Base-by-base conservation (phyloP, 2,329 filamentous ascomycete species). In the Didymosphaeria variabile region DNA sequence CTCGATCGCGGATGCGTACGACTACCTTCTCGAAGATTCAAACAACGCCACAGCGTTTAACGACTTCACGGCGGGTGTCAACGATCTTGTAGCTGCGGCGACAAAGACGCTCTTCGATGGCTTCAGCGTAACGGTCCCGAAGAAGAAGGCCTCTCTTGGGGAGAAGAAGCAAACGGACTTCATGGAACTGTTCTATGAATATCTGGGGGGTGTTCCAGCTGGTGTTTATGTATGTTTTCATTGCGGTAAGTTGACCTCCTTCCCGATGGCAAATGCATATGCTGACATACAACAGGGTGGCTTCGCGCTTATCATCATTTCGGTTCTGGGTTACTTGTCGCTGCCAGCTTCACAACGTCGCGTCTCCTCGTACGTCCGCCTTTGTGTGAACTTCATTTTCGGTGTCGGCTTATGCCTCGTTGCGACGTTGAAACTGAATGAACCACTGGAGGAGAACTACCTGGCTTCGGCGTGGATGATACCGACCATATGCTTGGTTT, bases 391-490 rank as follows among this genome's bases (percentile, higher is more conserved):
- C 29, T 51, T 59, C 9, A 32, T 62, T 23, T 51, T 61, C 12
- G 74, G 75, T 15, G 10, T 73, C 8, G 70, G 59, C 2, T 52
- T 77, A n/a, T 67, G 64, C 26, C 58, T 77, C 0, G 51, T 77
- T 21, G 60, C 65, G 4, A 42, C 69, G 23, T 50, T 75, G n/a
- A 62, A 62, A 6, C 67, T 61, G n/a, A 67, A 65, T 47, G 53
- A 53, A 2, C 47, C 52, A 8, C 29, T 45, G 2, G 50, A 66
- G 53, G 63, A 42, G 8, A 66, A 66, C 12, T 76, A 68, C 49
- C 44, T 72, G 42, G 49, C 51, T 10, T 71, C 67, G 51, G 58
- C 69, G 15, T 76, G 73, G 73, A 69, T 77, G 60, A 65, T 77
- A 31, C 73, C 74, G 21, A 74, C 71, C 1, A 63, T 74, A 17